Evolutionary conservation across 331 rosid genomes (phyloP).

Genomic region (Quercus phellos): DNA sequence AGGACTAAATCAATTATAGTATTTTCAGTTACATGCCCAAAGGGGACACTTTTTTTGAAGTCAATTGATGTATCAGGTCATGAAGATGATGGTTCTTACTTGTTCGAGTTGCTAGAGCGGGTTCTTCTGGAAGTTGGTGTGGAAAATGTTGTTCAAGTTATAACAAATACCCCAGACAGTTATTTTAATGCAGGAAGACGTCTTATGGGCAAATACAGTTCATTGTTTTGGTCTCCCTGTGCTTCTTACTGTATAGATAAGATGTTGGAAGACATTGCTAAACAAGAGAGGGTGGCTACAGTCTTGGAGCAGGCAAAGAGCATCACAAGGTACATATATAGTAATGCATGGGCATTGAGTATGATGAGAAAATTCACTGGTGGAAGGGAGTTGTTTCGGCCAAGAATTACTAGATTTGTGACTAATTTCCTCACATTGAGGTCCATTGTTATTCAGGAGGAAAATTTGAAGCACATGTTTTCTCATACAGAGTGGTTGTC

Average conservation of each 20-base stretch:
- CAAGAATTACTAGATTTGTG: slow-evolving; percentile 48
- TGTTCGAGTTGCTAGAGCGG: slow-evolving; percentile 53
- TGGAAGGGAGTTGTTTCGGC: slow-evolving; percentile 54
- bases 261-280: slow-evolving; percentile 65
- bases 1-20: slow-evolving; percentile 43
- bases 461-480: slow-evolving; percentile 60
- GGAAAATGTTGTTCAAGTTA: slow-evolving; percentile 70
- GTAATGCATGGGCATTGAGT: slow-evolving; percentile 48
- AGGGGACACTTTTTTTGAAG: slow-evolving; percentile 52
- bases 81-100: slow-evolving; percentile 41
- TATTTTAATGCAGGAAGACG: slow-evolving; percentile 51
- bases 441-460: slow-evolving; percentile 55
- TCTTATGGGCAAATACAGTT: slow-evolving; percentile 57
- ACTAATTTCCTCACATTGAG: slow-evolving; percentile 59
- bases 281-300: slow-evolving; percentile 52
- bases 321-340: slow-evolving; percentile 42
- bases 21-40: slow-evolving; percentile 49
- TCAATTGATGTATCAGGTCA: slow-evolving; percentile 53
- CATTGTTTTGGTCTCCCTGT: slow-evolving; percentile 78
- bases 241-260: slow-evolving; percentile 53
- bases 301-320: slow-evolving; percentile 61
- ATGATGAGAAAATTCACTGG: slow-evolving; percentile 56
- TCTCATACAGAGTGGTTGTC: slow-evolving; percentile 60
- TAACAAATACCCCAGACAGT: slow-evolving; percentile 52
- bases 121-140: slow-evolving; percentile 59